phyloP scores from a whole-genome alignment of 345 rosid genomes.

The Bruguiera parviflora region DNA sequence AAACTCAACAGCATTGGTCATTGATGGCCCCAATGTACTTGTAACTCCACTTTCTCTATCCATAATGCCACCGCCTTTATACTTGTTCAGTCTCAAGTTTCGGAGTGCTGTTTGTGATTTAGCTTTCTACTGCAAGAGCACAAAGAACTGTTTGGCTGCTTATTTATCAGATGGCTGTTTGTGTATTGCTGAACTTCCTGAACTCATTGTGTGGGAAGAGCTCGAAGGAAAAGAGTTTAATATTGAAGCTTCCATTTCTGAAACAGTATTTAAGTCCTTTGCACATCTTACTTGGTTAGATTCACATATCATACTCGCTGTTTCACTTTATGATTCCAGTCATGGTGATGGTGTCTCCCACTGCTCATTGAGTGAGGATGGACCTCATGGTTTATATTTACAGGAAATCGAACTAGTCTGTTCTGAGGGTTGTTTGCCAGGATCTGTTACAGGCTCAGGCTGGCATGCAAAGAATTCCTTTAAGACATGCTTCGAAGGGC shows the following conservation, averaged over 20 bases:
- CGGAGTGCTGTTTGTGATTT: conserved; percentile 59
- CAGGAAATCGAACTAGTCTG: conserved; percentile 73
- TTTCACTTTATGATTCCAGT: conserved; percentile 54
- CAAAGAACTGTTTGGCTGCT: conserved; percentile 66
- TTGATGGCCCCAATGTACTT: conserved; percentile 71
- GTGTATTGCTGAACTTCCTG: conserved; percentile 77
- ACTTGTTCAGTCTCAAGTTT: conserved; percentile 68
- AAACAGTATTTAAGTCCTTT: conserved; percentile 53
- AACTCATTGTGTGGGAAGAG: conserved; percentile 63
- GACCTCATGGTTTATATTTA: conserved; percentile 50
- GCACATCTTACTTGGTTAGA: conserved; percentile 76
- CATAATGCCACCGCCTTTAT: conserved; percentile 88
- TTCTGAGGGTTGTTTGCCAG: conserved; percentile 60
- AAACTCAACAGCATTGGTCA: conserved; percentile 72
- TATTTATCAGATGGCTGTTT: conserved; percentile 65
- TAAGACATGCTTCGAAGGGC: conserved; percentile 46
- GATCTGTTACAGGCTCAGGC: conserved; percentile 62
- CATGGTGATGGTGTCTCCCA: conserved; percentile 38
- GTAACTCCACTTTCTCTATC: conserved; percentile 79
- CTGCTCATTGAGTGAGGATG: conserved; percentile 33
- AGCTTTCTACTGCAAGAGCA: conserved; percentile 52
- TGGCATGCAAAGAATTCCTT: conserved; percentile 58
- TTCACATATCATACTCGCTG: conserved; percentile 60
- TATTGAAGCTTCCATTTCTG: conserved; percentile 53
- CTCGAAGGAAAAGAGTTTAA: conserved; percentile 66